Evolutionary conservation across 2,329 filamentous ascomycete genomes (phyloP).

Genomic region (Botryosphaeria agaves): DNA sequence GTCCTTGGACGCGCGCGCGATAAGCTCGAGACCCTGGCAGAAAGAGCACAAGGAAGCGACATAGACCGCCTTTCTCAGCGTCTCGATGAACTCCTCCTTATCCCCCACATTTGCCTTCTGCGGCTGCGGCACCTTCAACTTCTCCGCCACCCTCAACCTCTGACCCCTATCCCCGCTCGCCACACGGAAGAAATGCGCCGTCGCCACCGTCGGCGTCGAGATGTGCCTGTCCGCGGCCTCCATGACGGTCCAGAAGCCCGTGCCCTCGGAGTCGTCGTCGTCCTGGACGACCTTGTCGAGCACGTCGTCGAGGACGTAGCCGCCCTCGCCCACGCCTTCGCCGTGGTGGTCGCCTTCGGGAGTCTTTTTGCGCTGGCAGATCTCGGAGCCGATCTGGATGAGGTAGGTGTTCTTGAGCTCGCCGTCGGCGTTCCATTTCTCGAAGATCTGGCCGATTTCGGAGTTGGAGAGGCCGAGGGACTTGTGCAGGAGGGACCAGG

Average conservation of each 20-base stretch:
- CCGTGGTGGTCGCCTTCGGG: conserved; percentile 12
- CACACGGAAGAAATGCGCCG: conserved; percentile 35
- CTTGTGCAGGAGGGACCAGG: conserved; percentile 35
- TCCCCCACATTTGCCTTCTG: conserved; percentile 12
- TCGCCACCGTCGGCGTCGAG: conserved; percentile 33
- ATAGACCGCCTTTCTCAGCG: conserved; percentile 33
- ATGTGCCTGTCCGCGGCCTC: conserved; percentile 36
- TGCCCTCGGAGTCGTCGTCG: conserved; percentile 37
- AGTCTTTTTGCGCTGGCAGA: conserved; percentile 26
- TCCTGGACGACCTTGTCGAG: conserved; percentile 44
- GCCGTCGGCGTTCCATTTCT: conserved; percentile 33
- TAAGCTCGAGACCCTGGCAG: conserved; percentile 39
- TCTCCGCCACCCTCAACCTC: conserved; percentile 24
- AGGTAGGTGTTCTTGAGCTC: conserved; percentile 35
- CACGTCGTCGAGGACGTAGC: conserved; percentile 34
- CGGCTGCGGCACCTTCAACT: conserved; percentile 11
- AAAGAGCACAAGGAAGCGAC: conserved; percentile 34
- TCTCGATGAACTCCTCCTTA: conserved; percentile 23
- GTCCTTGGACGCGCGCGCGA: conserved; percentile 31
- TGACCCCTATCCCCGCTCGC: conserved; percentile 34
- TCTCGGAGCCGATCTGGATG: conserved; percentile 33
- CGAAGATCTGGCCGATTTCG: conserved; percentile 34
- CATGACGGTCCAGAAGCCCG: conserved; percentile 35
- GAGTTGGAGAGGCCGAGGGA: conserved; percentile 32
- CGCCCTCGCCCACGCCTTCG: conserved; percentile 8